phyloP scores from a whole-genome alignment of 805 yeast species.

The Lipomyces yamanashiensis region DNA sequence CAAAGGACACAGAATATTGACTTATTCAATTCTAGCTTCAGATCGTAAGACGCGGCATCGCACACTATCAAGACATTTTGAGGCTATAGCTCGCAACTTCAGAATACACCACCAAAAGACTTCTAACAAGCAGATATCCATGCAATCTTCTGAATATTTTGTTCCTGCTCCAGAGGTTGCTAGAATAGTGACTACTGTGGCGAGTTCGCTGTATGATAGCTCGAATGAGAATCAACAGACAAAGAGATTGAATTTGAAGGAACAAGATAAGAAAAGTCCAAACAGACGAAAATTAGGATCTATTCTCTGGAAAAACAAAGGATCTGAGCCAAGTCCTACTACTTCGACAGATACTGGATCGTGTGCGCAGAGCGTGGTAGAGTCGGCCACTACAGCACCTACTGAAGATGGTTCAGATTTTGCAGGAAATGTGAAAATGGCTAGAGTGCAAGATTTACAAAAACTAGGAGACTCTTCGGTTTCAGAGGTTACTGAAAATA shows the following conservation, averaged over 20 bases:
- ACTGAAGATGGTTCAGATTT: too few species aligned
- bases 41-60: neutral
- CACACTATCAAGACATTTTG: neutral
- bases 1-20: neutral
- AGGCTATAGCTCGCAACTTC: neutral
- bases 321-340: neutral
- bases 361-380: too few species aligned
- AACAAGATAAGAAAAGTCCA: too few species aligned
- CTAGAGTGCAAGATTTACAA: too few species aligned
- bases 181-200: too few species aligned
- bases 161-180: too few species aligned
- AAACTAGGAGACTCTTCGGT: too few species aligned
- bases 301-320: neutral
- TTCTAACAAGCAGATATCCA: neutral
- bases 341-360: neutral
- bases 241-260: neutral
- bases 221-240: neutral
- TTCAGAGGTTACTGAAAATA: too few species aligned
- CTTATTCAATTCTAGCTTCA: neutral
- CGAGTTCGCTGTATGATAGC: neutral
- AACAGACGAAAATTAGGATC: neutral
- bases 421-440: too few species aligned
- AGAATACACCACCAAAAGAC: neutral
- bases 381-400: too few species aligned
- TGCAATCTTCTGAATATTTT: too few species aligned